A percentile compares a stretch with the other conserved stretches of the same genome.
Conservation (phyloP, 1,139 yeast species). For the Yamadazyma friedrichii region DNA sequence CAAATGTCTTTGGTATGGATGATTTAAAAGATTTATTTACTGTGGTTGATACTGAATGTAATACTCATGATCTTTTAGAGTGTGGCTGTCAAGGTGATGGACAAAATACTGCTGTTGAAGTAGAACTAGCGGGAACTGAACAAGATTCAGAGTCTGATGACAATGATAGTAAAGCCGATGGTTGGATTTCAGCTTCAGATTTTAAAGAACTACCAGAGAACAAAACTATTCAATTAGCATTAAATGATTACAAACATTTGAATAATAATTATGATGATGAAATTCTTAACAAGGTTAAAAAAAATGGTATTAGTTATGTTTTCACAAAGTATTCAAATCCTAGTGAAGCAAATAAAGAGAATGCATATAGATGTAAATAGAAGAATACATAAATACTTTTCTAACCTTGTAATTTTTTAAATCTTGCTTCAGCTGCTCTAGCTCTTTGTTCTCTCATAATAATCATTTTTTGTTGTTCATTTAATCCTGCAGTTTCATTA, state of each 20-base stretch:
- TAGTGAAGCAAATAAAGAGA: background rate
- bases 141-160: background rate
- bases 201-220: conserved; percentile 35
- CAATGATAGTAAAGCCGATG: conserved; percentile 11
- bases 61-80: conserved; percentile 82
- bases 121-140: background rate
- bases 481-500: conserved; percentile 33
- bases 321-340: conserved; percentile 16
- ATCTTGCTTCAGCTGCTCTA: conserved; percentile 92
- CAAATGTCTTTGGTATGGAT: conserved; percentile 53
- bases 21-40: conserved; percentile 79
- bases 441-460: conserved; percentile 94
- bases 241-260: conserved; percentile 61
- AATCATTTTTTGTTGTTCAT: conserved; percentile 69
- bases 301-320: conserved; percentile 13
- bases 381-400: background rate
- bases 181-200: conserved; percentile 56
- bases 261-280: conserved; percentile 11
- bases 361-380: background rate
- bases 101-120: background rate
- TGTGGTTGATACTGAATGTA: conserved; percentile 52
- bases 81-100: conserved; percentile 66
- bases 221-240: conserved; percentile 52
- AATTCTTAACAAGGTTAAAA: conserved; percentile 8
- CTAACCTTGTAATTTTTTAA: conserved; percentile 25